Evolutionary conservation across 371 early-diverging fungal species (phyloP).

Genomic region (Globomyces sp.): DNA sequence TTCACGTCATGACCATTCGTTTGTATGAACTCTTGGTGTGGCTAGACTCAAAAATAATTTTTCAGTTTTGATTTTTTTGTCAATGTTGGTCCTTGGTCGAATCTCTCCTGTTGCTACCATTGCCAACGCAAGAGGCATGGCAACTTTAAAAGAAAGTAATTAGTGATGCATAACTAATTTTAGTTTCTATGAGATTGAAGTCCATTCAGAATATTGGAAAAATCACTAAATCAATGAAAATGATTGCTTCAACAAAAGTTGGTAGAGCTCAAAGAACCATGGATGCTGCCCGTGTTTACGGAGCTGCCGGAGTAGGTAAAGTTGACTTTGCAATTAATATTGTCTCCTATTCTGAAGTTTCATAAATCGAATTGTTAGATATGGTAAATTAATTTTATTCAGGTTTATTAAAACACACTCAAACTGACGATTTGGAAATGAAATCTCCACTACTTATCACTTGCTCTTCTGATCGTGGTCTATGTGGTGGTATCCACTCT

Average conservation of each 20-base stretch:
- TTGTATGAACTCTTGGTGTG: no score
- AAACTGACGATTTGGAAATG: slow-evolving; percentile 59
- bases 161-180: neutral
- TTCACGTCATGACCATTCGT: no score
- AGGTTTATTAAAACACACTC: slow-evolving; percentile 81
- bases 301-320: slow-evolving; percentile 69
- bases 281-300: slow-evolving; percentile 89
- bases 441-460: slow-evolving; percentile 70
- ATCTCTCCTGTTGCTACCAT: neutral
- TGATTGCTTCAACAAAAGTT: slow-evolving; percentile 99
- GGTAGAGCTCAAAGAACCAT: slow-evolving; percentile 91
- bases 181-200: slow-evolving; percentile 94
- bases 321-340: neutral
- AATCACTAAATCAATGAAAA: slow-evolving; percentile 99
- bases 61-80: no score
- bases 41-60: no score
- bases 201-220: slow-evolving; percentile 97
- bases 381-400: slow-evolving; percentile 12
- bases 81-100: no score
- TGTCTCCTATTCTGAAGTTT: neutral
- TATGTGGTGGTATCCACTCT: slow-evolving; percentile 98
- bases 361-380: neutral
- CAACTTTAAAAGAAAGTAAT: slow-evolving; percentile 33
- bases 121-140: slow-evolving; percentile 20
- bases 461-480: slow-evolving; percentile 95